phyloP scores from a whole-genome alignment of 139 green algal genomes.

The Mesotaenium endlicherianum region DNA sequence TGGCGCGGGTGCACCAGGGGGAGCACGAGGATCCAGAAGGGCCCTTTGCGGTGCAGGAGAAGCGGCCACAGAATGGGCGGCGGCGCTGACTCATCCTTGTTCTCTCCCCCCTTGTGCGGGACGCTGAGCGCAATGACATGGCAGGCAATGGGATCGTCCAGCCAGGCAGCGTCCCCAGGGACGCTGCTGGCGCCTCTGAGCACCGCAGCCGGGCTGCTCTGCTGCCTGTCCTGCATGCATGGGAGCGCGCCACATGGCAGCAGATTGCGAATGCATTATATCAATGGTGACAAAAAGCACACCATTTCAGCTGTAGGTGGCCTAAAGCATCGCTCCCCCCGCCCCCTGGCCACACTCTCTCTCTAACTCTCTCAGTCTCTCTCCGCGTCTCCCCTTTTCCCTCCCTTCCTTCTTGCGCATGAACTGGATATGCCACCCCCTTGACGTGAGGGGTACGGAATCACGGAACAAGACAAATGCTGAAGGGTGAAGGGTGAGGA shows the following conservation, averaged over 20 bases:
- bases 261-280: background rate
- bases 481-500: too few relatives aligned
- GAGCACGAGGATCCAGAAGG: conserved; percentile 8
- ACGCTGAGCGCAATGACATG: background rate
- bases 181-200: background rate
- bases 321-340: background rate
- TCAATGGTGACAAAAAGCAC: background rate
- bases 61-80: conserved; percentile 14
- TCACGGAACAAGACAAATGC: too few relatives aligned
- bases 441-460: too few relatives aligned
- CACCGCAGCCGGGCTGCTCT: background rate
- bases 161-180: conserved; percentile 11
- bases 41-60: conserved; percentile 3
- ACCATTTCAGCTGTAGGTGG: too few relatives aligned
- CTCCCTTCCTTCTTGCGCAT: background rate
- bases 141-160: conserved; percentile 23
- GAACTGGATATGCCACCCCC: background rate
- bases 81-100: background rate
- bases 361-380: background rate
- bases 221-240: background rate
- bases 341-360: background rate
- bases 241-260: background rate
- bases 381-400: background rate
- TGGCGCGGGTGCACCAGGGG: conserved; percentile 14
- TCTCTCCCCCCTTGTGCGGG: background rate